Evolutionary conservation across 306 rosid genomes (phyloP).

Genomic region (Cucurbita argyrosperma): DNA sequence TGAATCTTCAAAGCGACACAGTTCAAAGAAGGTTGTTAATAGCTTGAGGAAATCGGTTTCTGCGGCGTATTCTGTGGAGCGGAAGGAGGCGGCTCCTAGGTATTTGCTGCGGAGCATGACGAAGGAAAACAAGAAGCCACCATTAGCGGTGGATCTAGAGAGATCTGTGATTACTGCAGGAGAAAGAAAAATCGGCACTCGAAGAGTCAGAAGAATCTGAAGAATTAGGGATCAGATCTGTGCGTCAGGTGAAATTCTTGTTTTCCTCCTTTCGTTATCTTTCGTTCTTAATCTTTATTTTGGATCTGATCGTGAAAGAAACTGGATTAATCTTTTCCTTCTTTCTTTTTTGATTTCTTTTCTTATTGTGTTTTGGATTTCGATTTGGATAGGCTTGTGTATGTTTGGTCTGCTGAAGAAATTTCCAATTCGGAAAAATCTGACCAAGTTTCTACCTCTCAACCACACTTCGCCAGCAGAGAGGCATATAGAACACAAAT

Average conservation of each 20-base stretch:
- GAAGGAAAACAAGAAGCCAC: constrained; percentile 76
- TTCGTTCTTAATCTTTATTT: background rate
- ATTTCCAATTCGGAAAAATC: constrained; percentile 6
- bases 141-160: constrained; percentile 24
- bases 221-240: background rate
- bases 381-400: background rate
- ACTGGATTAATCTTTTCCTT: background rate
- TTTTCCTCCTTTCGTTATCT: background rate
- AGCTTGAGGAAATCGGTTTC: constrained; percentile 58
- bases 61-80: constrained; percentile 38
- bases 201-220: constrained; percentile 28
- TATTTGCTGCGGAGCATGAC: constrained; percentile 76
- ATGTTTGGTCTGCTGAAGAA: background rate
- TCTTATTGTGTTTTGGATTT: background rate
- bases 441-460: background rate
- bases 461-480: background rate
- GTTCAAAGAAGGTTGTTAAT: constrained; percentile 33
- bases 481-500: background rate
- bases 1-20: constrained; percentile 52
- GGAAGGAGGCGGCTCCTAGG: constrained; percentile 44
- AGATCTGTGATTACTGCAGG: constrained; percentile 12
- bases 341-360: no score
- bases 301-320: background rate
- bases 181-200: constrained; percentile 20
- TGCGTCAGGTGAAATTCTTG: constrained; percentile 6